A percentile compares a stretch with the other conserved stretches of the same genome.
These are phyloP conservation scores for Cyclocybe cylindracea DNA, from an alignment of 768 basidiomycete genomes.

Conservation along the genomic window DNA sequence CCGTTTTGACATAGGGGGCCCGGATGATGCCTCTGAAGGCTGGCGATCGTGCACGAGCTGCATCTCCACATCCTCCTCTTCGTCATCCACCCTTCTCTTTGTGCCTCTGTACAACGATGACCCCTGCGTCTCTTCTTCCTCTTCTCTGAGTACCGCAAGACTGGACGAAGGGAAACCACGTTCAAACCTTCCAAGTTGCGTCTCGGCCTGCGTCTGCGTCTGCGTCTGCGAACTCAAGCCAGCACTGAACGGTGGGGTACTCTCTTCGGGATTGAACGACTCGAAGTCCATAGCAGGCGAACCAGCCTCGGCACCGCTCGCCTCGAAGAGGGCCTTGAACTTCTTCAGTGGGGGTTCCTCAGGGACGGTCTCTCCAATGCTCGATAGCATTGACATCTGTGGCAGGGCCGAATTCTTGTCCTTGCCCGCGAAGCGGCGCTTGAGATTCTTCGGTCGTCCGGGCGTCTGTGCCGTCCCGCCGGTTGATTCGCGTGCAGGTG, in stretches of 20 bases:
- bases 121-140: conserved; percentile 48
- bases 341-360: conserved; percentile 71
- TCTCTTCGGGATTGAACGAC: conserved; percentile 22
- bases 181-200: neutral
- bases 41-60: conserved; percentile 32
- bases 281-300: conserved; percentile 13
- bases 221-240: conserved; percentile 29
- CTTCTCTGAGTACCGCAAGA: conserved; percentile 47
- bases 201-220: conserved; percentile 30
- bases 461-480: conserved; percentile 38
- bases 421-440: conserved; percentile 50
- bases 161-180: conserved; percentile 5
- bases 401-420: conserved; percentile 2
- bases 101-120: conserved; percentile 18
- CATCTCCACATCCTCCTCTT: conserved; percentile 40
- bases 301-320: conserved; percentile 48
- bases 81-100: conserved; percentile 41
- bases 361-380: conserved; percentile 24
- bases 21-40: conserved; percentile 3
- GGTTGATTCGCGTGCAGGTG: conserved; percentile 18
- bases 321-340: conserved; percentile 72
- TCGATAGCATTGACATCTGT: conserved; percentile 16
- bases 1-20: conserved; percentile 35
- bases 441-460: conserved; percentile 43
- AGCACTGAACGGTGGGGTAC: conserved; percentile 7